Base-by-base conservation (phyloP, 768 basidiomycete genomes). In the Naganishia friedmannii region DNA sequence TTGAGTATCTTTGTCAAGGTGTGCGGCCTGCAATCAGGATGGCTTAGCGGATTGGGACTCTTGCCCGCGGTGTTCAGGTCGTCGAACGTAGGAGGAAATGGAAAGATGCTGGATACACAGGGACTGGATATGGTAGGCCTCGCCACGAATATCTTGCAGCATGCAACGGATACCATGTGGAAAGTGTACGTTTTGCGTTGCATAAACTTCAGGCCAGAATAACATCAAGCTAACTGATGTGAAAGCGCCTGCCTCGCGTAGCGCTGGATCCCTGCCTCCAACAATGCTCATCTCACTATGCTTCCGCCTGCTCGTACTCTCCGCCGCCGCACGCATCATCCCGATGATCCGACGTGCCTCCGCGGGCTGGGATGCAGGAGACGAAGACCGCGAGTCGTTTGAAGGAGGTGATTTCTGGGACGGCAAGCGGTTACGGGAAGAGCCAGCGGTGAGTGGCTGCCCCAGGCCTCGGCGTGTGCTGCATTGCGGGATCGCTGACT, bases 221-320 rank as follows among this genome's bases (percentile, higher is more conserved):
- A 26, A 51, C 63, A 15, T 42, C 42, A 17, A 42, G 42, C 42
- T 42, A 15, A 42, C 28, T 57, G 3, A 8, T 23, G n/a, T 31
- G 3, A 9, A 23, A 15, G 1, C 29, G 31, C 29, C 17, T n/a
- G 1, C 48, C 9, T 8, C 26, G 15, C 23, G 12, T 70, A 70
- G 73, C 21, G 72, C 77, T 19, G 70, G 56, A 42, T 77, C 78
- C 0, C 74, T 81, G 1, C 79, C 79, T 1, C 76, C 76, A 3
- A 79, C 80, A 66, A 70, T 79, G 10, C 69, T 81, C 28, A 71
- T 82, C 42, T 76, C 77, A 6, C 73, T 82, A 12, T 76, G 80
- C 28, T 82, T 79, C 72, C 75, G 81, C 4, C 72, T 82, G n/a
- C 74, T 76, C n/a, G 76, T 81, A 28, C 67, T 82, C 15, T 78